phyloP scores from a whole-genome alignment of 139 green algal species.

The Chlamydomonas incerta region DNA sequence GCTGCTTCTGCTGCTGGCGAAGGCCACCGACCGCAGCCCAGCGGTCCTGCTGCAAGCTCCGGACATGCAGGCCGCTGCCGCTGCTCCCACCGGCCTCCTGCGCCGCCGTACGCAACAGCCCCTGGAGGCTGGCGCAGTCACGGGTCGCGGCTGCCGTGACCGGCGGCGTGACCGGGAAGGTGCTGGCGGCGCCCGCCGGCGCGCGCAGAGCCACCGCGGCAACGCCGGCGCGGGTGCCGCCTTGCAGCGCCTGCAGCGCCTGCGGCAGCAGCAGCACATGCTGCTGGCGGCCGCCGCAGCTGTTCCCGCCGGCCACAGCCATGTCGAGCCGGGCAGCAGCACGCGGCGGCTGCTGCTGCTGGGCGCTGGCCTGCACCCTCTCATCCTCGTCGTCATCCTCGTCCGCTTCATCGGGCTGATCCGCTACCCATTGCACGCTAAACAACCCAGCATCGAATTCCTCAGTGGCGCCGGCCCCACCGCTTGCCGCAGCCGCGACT shows the following conservation, averaged over 20 bases:
- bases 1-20: too few relatives aligned
- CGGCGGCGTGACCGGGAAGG: neutral
- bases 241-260: constrained; percentile 15
- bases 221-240: neutral
- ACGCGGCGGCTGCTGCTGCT: neutral
- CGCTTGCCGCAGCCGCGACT: neutral
- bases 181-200: neutral
- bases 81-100: constrained; percentile 24
- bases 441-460: constrained; percentile 20
- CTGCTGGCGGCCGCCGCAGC: neutral
- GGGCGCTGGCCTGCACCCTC: too few relatives aligned
- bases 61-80: too few relatives aligned
- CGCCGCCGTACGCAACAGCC: constrained; percentile 24
- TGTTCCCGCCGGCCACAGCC: neutral
- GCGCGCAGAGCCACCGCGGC: neutral
- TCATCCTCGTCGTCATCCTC: too few relatives aligned
- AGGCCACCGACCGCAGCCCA: too few relatives aligned
- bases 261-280: constrained; percentile 24
- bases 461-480: neutral
- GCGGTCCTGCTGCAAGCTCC: too few relatives aligned
- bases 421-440: constrained; percentile 50
- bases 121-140: constrained; percentile 27
- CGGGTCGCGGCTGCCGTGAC: neutral
- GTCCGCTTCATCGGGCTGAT: neutral
- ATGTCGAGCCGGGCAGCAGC: neutral